Base-by-base conservation (phyloP, 352 stramenopile species). In the Globisporangium ultimum region DNA sequence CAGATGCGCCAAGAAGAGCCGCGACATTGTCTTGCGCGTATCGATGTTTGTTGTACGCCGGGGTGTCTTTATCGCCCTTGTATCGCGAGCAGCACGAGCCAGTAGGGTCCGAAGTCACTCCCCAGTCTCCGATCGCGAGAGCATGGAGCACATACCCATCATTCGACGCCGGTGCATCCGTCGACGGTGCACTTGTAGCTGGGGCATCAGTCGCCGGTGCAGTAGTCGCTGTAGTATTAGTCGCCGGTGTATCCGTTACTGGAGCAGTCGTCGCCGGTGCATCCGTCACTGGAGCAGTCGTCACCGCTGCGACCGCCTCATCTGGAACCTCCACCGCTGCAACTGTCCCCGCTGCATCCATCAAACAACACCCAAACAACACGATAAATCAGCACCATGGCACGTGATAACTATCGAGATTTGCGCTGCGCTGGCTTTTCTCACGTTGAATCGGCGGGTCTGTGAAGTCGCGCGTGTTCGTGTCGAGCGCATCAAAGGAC, bases 41-140 rank as follows among this genome's bases (percentile, higher is more conserved):
- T 12, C 60, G 55, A 28, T 57, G 59, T 62, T 76, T 65, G 43
- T 79, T 72, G 61, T 60, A 86, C 40, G 67, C 74, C 5, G 57
- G 60, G 11, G 61, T 70, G 43, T 62, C 63, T 2, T 64, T 71
- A 3, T 63, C 57, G 50, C 57, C 48, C 22, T 63, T 61, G 60
- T 71, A 71, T 45, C 58, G 38, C 12, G 49, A 61, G 68, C 77
- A 87, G 58, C 77, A 87, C 48, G 74, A 84, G 17, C 60, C 64
- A 2, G 60, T 43, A 8, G 58, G 47, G 64, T 84, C 75, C 22
- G 73, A 56, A 1, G 57, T 68, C 28, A 72, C 62, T 8, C 78
- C 78, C 78, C 78, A 88, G 60, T 88, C 78, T 55, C 78, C 78
- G 34, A 88, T 86, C 34, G 78, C 78, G 43, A 86, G 75, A 15